Evolutionary conservation across 306 rosid genomes (phyloP), one percentile per base, ranked within the genome.

Genomic region (Crataegus laevigata): DNA sequence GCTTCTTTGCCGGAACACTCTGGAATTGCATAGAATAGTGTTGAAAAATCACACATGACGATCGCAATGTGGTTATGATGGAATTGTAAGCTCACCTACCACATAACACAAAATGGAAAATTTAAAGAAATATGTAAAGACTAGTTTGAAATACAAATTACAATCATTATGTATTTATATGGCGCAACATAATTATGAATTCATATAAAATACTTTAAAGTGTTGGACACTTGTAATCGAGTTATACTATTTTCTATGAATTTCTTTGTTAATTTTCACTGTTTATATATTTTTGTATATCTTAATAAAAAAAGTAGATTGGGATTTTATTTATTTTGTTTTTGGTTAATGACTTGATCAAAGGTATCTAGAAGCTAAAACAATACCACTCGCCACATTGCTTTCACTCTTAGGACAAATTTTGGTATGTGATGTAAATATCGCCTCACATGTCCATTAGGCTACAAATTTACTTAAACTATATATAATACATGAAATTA

Each of bases 11-110:
- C 67, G 40, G 38, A 58, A 40, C 76, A 73, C 26, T 14, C 2
- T 73, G 77, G 18, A 21, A 59, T 24, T 59, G 14, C 34, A 26
- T 61, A 61, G 3, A 60, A 61, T 40, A 59, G 43, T 12, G 68
- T 58, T 65, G 59, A 51, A 42, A 29, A 42, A 60, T 73, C 77
- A 73, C 68, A 40, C 29, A 73, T 59, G 68, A 72, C 40, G 21
- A 38, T 24, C 42, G 60, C 58, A 21, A 59, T 59, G 29, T 59
- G 42, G 68, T 40, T 73, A 32, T 59, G 68, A 57, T 24, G 8
- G 66, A 40, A 26, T 38, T 40, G 57, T 42, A 40, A 40, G 42
- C 19, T 59, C 55, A 40, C 77, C 77, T 40, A 10, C 43, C 68
- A 57, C 76, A 3, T n/a, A 6, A 34, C 38, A 34, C 40, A 36